These are phyloP conservation scores for Sugiyamaella valdiviana DNA, from an alignment of 805 yeast genomes.

Conservation along the genomic window DNA sequence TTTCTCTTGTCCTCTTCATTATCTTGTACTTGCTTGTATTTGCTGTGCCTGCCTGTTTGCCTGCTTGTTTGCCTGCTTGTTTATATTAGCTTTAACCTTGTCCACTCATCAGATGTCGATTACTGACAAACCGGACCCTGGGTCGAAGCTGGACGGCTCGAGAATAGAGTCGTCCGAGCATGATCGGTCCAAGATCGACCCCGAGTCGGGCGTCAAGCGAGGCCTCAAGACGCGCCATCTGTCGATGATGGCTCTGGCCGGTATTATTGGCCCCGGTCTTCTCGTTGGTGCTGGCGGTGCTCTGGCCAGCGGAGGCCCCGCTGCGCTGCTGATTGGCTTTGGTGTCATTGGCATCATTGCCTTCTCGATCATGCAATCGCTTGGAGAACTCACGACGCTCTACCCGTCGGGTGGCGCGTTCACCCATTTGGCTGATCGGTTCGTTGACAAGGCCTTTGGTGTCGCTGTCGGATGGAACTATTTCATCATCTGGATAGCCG, in stretches of 20 bases:
- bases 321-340: conserved; percentile 45
- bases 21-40: background rate
- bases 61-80: too few relatives aligned
- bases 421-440: conserved; percentile 46
- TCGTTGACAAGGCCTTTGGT: conserved; percentile 64
- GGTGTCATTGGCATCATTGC: conserved; percentile 46
- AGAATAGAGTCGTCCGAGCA: background rate
- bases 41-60: too few relatives aligned
- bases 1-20: background rate
- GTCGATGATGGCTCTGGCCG: conserved; percentile 79
- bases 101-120: background rate
- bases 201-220: conserved; percentile 32
- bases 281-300: conserved; percentile 57
- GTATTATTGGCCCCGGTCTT: conserved; percentile 78
- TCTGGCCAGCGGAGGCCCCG: conserved; percentile 45
- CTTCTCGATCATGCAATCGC: conserved; percentile 46
- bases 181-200: conserved; percentile 22
- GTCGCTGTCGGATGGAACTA: conserved; percentile 72
- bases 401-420: conserved; percentile 57
- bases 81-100: too few relatives aligned
- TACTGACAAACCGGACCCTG: background rate
- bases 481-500: conserved; percentile 56
- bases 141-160: background rate
- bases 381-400: conserved; percentile 62
- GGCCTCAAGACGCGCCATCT: conserved; percentile 58